These are phyloP conservation scores for Rasamsonia emersonii DNA, from an alignment of 2,329 filamentous ascomycete genomes.

Conservation along the genomic window DNA sequence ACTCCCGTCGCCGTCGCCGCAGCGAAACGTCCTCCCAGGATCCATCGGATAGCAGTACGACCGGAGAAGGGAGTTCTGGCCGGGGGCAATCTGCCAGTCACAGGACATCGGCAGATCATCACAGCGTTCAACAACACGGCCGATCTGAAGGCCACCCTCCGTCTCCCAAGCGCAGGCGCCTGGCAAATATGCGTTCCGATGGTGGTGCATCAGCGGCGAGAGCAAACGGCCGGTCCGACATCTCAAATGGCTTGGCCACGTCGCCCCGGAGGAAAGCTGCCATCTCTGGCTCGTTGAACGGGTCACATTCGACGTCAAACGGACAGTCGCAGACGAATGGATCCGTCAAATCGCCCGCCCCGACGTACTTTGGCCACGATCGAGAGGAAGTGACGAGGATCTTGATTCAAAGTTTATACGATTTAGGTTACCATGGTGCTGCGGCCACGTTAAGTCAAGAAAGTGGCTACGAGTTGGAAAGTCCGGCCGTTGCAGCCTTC, in stretches of 20 bases:
- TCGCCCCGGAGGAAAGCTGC: conserved; percentile 42
- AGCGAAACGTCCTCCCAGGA: conserved; percentile 22
- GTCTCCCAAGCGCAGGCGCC: conserved; percentile 51
- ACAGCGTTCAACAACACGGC: conserved; percentile 15
- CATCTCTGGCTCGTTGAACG: conserved; percentile 44
- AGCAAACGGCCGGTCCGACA: conserved; percentile 48
- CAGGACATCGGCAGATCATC: conserved; percentile 16
- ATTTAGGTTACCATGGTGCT: conserved; percentile 75
- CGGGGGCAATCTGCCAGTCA: conserved; percentile 20
- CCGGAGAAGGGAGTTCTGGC: conserved; percentile 14
- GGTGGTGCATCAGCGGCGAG: conserved; percentile 39
- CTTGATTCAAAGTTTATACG: conserved; percentile 79
- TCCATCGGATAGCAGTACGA: conserved; percentile 12
- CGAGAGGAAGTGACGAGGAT: conserved; percentile 89
- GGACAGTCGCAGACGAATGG: conserved; percentile 33
- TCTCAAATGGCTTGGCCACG: conserved; percentile 48
- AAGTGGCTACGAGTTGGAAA: conserved; percentile 84
- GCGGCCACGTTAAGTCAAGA: conserved; percentile 67
- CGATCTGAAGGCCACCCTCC: conserved; percentile 25
- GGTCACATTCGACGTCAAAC: conserved; percentile 37
- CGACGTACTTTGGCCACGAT: conserved; percentile 72
- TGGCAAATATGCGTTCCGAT: conserved; percentile 56
- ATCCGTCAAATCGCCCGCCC: conserved; percentile 22
- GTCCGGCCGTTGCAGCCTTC: conserved; percentile 75
- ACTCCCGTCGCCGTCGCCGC: conserved; percentile 22